Evolutionary conservation across 805 yeast genomes (phyloP), one percentile per base, ranked within the genome.

Genomic region (Teunomyces aglyptinius): DNA sequence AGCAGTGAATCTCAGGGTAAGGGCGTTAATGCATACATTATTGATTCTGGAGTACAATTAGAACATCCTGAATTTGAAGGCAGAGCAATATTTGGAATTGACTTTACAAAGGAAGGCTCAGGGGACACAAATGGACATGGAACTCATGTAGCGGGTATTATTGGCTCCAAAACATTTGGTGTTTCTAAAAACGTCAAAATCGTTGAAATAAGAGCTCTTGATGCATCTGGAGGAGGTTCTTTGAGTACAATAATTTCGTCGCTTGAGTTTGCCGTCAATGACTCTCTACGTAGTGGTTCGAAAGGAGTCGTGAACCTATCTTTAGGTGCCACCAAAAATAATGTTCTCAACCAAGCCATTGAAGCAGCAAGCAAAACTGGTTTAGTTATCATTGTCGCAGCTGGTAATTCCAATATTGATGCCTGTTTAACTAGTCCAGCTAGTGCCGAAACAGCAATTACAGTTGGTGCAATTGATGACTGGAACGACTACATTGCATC

Each of bases 391-490:
- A 86, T 85, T 18, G 89, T 76, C 5, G 96, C 97, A 0, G 97
- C 96, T 0, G 98, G 98, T 1, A 91, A 91, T 63, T 75, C 84
- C 22, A 82, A 83, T 53, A 63, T 78, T 15, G 81, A 89, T 60
- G 96, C 97, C 0, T 91, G 97, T 57, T 63, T 72, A 48, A 79
- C 83, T n/a, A 87, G 95, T 47, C 97, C 97, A 0, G 95, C 96
- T 1, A 85, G 92, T 31, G 85, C 92, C 1, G 68, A 67, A 1
- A 69, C 70, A 42, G 89, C 88, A 0, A 78, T 89, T 3, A 82
- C 96, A 0, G 95, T 91, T 6, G 97, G 97, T 1, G 96, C 97
- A 3, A 81, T 90, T 43, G 92, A 89, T 58, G 96, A 88, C 59
- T 60, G 76, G 15, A 75, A 74, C 5, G 96, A 89, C 55, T 55